phyloP scores from a whole-genome alignment of 2,329 filamentous ascomycete genomes.

The Pyrenophora teres region DNA sequence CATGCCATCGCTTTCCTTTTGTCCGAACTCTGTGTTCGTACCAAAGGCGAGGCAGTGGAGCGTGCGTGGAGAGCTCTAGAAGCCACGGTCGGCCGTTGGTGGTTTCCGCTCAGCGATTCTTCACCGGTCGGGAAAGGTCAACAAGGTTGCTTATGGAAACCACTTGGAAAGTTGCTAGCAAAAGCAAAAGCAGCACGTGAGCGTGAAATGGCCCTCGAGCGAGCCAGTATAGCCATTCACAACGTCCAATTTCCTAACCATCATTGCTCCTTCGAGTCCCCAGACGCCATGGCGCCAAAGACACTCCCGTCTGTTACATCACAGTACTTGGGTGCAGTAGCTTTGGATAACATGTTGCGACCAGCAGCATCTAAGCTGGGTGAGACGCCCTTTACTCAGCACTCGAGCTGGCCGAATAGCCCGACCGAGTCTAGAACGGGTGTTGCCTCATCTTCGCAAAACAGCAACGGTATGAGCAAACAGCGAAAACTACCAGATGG shows the following conservation, averaged over 20 bases:
- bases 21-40: constrained; percentile 63
- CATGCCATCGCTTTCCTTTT: constrained; percentile 66
- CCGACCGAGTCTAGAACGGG: constrained; percentile 2
- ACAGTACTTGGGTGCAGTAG: constrained; percentile 29
- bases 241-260: constrained; percentile 25
- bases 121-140: constrained; percentile 34
- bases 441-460: neutral
- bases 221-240: constrained; percentile 35
- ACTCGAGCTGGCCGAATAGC: constrained; percentile 31
- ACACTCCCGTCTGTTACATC: constrained; percentile 7
- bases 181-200: constrained; percentile 61
- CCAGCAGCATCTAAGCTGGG: constrained; percentile 35
- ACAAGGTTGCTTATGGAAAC: constrained; percentile 65
- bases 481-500: constrained; percentile 2
- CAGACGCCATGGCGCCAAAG: constrained; percentile 17
- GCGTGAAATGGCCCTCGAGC: constrained; percentile 54
- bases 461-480: neutral
- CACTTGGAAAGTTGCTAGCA: constrained; percentile 63
- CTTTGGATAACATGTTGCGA: constrained; percentile 38
- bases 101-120: constrained; percentile 40
- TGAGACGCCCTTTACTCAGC: constrained; percentile 24
- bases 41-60: constrained; percentile 61
- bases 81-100: constrained; percentile 50
- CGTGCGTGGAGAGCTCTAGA: constrained; percentile 65
- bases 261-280: constrained; percentile 1